Percentiles rank a stretch among this genome's conserved stretches.
Conservation (phyloP, 2,329 filamentous ascomycete species). For the Geosmithia morbida region DNA sequence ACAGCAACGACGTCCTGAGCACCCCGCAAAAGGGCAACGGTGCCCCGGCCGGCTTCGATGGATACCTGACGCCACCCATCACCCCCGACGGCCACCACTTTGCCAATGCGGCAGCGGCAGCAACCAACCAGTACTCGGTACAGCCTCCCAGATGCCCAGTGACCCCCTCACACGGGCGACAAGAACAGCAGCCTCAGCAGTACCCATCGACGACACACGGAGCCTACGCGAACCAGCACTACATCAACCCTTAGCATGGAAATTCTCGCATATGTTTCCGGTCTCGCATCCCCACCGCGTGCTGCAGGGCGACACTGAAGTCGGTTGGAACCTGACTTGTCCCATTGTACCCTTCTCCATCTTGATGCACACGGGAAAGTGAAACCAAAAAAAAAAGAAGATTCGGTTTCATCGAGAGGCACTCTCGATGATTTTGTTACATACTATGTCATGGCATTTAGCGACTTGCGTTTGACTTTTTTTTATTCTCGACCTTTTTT, state of each 20-base stretch:
- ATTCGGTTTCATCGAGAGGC: slow-evolving; percentile 7
- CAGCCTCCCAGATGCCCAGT: slow-evolving; percentile 41
- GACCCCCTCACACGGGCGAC: slow-evolving; percentile 32
- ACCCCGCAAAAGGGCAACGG: slow-evolving; percentile 68
- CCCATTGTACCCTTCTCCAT: not conserved
- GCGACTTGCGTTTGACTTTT: slow-evolving; percentile 17
- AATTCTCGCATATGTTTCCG: no score
- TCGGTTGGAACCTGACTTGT: not conserved
- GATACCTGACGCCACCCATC: slow-evolving; percentile 75
- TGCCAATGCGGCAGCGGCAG: slow-evolving; percentile 20
- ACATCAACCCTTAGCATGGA: slow-evolving; percentile 4
- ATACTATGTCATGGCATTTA: slow-evolving; percentile 28
- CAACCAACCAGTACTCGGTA: slow-evolving; percentile 30
- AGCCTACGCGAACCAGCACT: slow-evolving; percentile 3
- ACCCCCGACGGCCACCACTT: slow-evolving; percentile 58
- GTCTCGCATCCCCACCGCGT: no score
- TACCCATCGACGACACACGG: slow-evolving; percentile 15
- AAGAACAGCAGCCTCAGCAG: slow-evolving; percentile 7
- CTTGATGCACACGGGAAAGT: not conserved
- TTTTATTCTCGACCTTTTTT: not conserved
- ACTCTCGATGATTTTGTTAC: slow-evolving; percentile 17
- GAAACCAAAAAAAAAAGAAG: not conserved
- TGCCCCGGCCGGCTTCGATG: slow-evolving; percentile 48
- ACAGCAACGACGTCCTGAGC: slow-evolving; percentile 47
- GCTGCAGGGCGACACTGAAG: not conserved